Base-by-base conservation (phyloP, 805 yeast species). In the Kodamaea jinghongensis region DNA sequence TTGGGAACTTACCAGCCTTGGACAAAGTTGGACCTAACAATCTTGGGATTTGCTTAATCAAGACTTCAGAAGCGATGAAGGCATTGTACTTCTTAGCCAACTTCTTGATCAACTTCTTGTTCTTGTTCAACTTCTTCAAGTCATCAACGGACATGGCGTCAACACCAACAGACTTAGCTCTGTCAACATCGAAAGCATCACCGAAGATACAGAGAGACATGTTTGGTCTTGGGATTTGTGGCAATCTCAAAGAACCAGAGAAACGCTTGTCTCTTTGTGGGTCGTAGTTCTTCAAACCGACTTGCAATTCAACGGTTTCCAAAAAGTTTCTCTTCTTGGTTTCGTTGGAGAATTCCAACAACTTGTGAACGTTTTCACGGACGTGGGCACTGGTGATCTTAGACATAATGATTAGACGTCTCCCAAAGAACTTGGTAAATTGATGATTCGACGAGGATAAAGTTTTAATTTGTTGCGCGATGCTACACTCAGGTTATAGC, bases 211-310 rank as follows among this genome's bases (percentile, higher is more conserved):
- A 93, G 80, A 93, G 76, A 76, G 98, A 86, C 98, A 93, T 88
- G 96, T 93, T 93, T 79, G 99, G 99, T 83, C 99, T 95, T 80
- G 99, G 99, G 58, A 95, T 96, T 70, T 82, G 83, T 70, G 99
- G 99, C 64, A 93, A 81, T 79, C 83, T 93, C 78, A 93, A 83
- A 70, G 98, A 69, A 79, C 99, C 99, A 72, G 98, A 91, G 97
- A 93, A 93, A 89, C 99, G 98, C 90, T 93, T 93, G 79, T 93
- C 99, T 87, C 99, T 90, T 82, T 93, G 99, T 71, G 99, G 98
- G 75, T 93, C 99, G 78, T 93, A 93, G 96, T 93, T 93, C 90
- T 93, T 93, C 65, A 93, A 83, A 76, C 99, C 99, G 69, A 93
- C 96, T 81, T 93, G 99, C 71, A 93, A 82, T 81, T 93, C 99